Evolutionary conservation across 2,329 filamentous ascomycete species (phyloP).

Genomic region (Scortechinia acanthostroma): DNA sequence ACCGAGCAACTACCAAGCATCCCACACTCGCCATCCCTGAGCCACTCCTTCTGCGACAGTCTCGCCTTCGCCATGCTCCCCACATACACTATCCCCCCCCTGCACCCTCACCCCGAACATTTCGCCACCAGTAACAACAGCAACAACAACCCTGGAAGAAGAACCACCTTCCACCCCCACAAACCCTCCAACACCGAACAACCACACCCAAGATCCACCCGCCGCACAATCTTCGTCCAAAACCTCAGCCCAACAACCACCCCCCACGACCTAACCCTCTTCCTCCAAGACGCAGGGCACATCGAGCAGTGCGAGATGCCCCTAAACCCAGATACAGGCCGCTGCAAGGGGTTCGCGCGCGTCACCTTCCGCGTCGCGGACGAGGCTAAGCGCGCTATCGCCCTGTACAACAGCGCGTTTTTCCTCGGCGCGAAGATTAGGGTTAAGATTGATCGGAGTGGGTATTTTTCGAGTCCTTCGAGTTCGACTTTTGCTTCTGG

Average conservation of each 20-base stretch:
- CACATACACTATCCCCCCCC: neutral
- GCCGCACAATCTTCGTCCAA: constrained; percentile 13
- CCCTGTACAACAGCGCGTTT: constrained; percentile 18
- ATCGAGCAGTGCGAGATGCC: constrained; percentile 3
- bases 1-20: neutral
- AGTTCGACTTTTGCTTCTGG: neutral
- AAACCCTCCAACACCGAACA: constrained; percentile 4
- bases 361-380: constrained; percentile 13
- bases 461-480: too few species aligned
- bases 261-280: constrained; percentile 12
- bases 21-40: neutral
- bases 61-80: neutral
- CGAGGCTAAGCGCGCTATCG: constrained; percentile 21
- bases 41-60: neutral
- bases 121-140: neutral
- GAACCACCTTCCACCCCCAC: neutral
- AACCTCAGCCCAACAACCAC: constrained; percentile 18
- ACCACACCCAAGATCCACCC: constrained; percentile 6
- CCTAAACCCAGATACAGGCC: neutral
- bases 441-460: constrained; percentile 18
- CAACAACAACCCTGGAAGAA: neutral
- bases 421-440: constrained; percentile 21
- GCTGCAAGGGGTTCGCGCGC: neutral
- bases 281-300: constrained; percentile 16
- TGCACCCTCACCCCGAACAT: neutral